These are phyloP conservation scores for Phaseolus lunatus DNA, from an alignment of 306 rosid species.

Conservation along the genomic window DNA sequence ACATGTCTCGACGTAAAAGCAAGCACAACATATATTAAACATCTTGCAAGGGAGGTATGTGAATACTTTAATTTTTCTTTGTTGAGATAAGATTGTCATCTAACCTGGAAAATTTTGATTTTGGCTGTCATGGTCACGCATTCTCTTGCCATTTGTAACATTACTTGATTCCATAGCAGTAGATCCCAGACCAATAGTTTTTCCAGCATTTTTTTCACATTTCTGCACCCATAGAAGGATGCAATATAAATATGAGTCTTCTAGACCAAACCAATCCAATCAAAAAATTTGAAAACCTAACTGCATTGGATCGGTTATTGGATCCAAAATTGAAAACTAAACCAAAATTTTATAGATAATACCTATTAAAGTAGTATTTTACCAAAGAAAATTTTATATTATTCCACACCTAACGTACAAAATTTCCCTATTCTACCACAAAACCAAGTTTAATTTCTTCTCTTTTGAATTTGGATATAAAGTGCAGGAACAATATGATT, in stretches of 20 bases:
- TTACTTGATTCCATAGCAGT: slow-evolving; percentile 59
- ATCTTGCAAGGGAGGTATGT: slow-evolving; percentile 14
- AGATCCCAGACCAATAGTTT: slow-evolving; percentile 51
- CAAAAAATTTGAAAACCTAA: neutral
- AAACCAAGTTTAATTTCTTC: neutral
- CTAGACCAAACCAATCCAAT: slow-evolving; percentile 17
- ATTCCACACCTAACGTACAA: neutral
- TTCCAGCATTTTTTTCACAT: slow-evolving; percentile 53
- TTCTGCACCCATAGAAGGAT: slow-evolving; percentile 58
- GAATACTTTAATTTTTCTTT: slow-evolving; percentile 7
- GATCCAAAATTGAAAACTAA: slow-evolving; percentile 15
- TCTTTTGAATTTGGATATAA: neutral
- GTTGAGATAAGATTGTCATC: slow-evolving; percentile 41
- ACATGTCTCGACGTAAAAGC: neutral
- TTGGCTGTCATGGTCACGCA: slow-evolving; percentile 58
- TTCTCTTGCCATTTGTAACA: slow-evolving; percentile 60
- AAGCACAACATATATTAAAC: slow-evolving; percentile 17
- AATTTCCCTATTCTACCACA: neutral
- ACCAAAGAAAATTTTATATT: neutral
- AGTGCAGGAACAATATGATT: neutral
- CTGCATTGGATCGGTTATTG: neutral
- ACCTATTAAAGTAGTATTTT: neutral
- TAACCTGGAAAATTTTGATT: slow-evolving; percentile 74
- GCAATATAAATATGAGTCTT: neutral
- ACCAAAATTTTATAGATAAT: neutral